Conservation (phyloP, 352 stramenopile genomes). For the Phytophthora agathidicida region DNA sequence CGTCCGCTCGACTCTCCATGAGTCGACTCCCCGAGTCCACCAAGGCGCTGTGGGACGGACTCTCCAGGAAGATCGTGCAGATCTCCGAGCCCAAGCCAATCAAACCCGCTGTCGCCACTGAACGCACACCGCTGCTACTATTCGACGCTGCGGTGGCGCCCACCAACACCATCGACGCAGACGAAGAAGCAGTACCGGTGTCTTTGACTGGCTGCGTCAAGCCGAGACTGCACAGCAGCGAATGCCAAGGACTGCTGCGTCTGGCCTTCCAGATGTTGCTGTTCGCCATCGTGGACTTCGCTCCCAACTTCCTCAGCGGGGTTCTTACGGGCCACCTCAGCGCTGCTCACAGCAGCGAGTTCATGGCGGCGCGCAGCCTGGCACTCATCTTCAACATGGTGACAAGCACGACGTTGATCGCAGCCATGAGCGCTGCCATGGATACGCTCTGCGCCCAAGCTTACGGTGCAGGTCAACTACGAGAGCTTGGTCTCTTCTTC, state of each 20-base stretch:
- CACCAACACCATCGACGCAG: conserved; percentile 7
- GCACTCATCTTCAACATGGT: conserved; percentile 87
- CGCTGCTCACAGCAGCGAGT: conserved; percentile 63
- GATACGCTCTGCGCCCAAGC: conserved; percentile 89
- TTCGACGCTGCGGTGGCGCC: conserved; percentile 31
- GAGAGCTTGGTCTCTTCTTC: conserved; percentile 88
- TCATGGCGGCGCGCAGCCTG: conserved; percentile 78
- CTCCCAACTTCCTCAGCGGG: conserved; percentile 67
- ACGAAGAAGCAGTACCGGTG: too few species aligned
- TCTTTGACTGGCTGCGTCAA: conserved; percentile 8
- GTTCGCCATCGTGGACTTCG: conserved; percentile 73
- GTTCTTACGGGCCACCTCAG: conserved; percentile 79
- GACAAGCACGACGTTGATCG: conserved; percentile 80
- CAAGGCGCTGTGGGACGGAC: conserved; percentile 29
- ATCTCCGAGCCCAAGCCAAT: conserved; percentile 17
- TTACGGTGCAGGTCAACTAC: conserved; percentile 84
- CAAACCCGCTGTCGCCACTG: conserved; percentile 21
- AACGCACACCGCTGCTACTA: conserved; percentile 29
- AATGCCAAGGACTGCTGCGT: conserved; percentile 28
- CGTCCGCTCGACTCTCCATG: conserved; percentile 37
- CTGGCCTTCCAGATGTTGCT: conserved; percentile 50
- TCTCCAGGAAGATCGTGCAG: conserved; percentile 25
- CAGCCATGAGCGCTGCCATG: conserved; percentile 88
- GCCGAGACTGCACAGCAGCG: conserved; percentile 14
- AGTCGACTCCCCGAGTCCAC: conserved; percentile 31